Conservation (phyloP, 768 basidiomycete species). For the Agaricus subrufescens region DNA sequence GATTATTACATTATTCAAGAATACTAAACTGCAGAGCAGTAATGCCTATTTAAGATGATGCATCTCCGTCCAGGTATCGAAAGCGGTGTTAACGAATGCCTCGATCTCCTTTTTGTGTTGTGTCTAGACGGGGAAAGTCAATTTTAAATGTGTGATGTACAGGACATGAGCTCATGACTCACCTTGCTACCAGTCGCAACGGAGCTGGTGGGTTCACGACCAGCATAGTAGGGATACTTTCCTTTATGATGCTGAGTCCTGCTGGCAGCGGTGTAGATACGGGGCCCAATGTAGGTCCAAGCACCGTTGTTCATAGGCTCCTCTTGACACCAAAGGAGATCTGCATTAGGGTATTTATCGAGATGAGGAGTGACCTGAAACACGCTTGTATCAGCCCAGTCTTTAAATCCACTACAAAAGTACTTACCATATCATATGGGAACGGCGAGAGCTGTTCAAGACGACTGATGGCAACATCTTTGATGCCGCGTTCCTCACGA, state of each 20-base stretch:
- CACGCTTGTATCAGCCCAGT: background rate
- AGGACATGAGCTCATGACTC: conserved; percentile 14
- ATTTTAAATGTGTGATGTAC: background rate
- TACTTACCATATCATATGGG: conserved; percentile 86
- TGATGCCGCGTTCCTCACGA: conserved; percentile 86
- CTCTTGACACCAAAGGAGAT: conserved; percentile 93
- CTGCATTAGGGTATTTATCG: conserved; percentile 95
- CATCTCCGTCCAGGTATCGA: conserved; percentile 22
- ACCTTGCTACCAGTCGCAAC: conserved; percentile 92
- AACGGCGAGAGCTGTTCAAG: conserved; percentile 96
- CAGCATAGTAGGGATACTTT: conserved; percentile 90
- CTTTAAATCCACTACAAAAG: background rate
- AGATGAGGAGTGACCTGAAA: conserved; percentile 83
- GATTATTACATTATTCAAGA: conserved; percentile 4
- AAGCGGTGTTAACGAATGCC: conserved; percentile 61
- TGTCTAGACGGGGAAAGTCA: conserved; percentile 34
- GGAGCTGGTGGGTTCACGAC: conserved; percentile 87
- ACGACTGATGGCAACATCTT: conserved; percentile 90
- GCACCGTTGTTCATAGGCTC: conserved; percentile 97
- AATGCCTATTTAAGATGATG: conserved; percentile 7
- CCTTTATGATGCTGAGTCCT: conserved; percentile 87
- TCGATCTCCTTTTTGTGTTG: conserved; percentile 93
- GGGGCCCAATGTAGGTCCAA: conserved; percentile 94
- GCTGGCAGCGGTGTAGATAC: conserved; percentile 90
- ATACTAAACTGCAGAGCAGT: conserved; percentile 1